Conservation (phyloP, 116 monocot genomes). For the Phalaenopsis hybrid region DNA sequence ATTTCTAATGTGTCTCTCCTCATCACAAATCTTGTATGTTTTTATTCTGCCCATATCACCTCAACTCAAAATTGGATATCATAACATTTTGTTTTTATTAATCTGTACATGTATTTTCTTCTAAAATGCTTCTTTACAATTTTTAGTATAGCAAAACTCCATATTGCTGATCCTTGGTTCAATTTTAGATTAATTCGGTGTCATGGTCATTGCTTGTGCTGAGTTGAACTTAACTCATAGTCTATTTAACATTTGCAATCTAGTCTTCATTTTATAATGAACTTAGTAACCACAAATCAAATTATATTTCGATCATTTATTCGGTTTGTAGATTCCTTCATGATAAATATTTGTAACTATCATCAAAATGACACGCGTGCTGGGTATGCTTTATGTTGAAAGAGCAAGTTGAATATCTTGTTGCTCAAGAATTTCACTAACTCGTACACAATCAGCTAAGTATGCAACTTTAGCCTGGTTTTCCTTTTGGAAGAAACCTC, state of each 20-base stretch:
- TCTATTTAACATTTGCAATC: neutral
- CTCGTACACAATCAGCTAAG: too few species aligned
- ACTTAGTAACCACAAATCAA: too few species aligned
- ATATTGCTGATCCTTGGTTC: neutral
- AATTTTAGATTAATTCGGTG: neutral
- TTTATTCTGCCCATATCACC: slow-evolving; percentile 3
- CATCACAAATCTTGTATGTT: slow-evolving; percentile 84
- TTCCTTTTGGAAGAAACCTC: neutral
- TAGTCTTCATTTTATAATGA: too few species aligned
- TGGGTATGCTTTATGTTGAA: too few species aligned
- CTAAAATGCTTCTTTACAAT: neutral
- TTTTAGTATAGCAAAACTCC: neutral
- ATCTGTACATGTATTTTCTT: neutral
- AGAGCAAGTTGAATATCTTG: too few species aligned
- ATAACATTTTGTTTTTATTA: neutral
- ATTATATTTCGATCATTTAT: too few species aligned
- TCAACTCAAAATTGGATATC: neutral
- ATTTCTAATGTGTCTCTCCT: slow-evolving; percentile 86
- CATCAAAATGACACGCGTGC: too few species aligned
- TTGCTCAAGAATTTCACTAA: too few species aligned
- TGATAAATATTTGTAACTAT: too few species aligned
- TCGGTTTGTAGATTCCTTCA: too few species aligned
- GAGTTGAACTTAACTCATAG: neutral
- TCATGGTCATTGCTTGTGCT: neutral
- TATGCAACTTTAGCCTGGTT: neutral